phyloP scores from a whole-genome alignment of 2,329 filamentous ascomycete genomes.

The Paecilomyces sp. region DNA sequence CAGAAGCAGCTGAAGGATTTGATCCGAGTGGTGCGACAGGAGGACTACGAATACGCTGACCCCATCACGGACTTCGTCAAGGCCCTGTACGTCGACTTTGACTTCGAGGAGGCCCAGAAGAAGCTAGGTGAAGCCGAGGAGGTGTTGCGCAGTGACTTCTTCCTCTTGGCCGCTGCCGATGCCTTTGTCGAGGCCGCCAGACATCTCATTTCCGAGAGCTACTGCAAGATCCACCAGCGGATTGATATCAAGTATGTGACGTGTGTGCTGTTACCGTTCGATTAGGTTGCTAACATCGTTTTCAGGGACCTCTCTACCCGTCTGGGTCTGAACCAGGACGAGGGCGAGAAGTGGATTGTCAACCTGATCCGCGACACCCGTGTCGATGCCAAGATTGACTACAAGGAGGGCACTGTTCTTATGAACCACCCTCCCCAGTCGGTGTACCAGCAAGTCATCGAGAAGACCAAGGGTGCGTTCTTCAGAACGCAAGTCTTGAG shows the following conservation, averaged over 20 bases:
- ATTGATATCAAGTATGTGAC: conserved; percentile 79
- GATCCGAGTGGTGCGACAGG: conserved; percentile 89
- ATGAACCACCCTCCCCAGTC: conserved; percentile 99
- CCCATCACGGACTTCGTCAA: conserved; percentile 95
- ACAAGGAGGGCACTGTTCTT: conserved; percentile 94
- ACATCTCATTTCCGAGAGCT: conserved; percentile 95
- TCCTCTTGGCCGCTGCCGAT: conserved; percentile 78
- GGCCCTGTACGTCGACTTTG: conserved; percentile 91
- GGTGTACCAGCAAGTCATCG: conserved; percentile 98
- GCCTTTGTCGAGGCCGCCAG: conserved; percentile 88
- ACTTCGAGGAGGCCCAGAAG: conserved; percentile 93
- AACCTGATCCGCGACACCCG: conserved; percentile 97
- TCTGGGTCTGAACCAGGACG: conserved; percentile 83
- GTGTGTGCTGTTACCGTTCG: background rate
- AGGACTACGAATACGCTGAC: conserved; percentile 95
- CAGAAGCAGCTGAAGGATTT: conserved; percentile 99
- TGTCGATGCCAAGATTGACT: conserved; percentile 98
- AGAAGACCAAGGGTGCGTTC: conserved; percentile 97
- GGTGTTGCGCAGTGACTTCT: conserved; percentile 90
- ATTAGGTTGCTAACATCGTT: conserved; percentile 10
- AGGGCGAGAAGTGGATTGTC: conserved; percentile 99
- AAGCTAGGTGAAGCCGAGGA: conserved; percentile 82
- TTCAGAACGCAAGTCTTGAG: conserved; percentile 95
- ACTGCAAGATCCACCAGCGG: conserved; percentile 99
- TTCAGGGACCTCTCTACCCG: conserved; percentile 75